These are phyloP conservation scores for Daldinia caldariorum DNA, from an alignment of 495 filamentous ascomycete species.

Conservation along the genomic window DNA sequence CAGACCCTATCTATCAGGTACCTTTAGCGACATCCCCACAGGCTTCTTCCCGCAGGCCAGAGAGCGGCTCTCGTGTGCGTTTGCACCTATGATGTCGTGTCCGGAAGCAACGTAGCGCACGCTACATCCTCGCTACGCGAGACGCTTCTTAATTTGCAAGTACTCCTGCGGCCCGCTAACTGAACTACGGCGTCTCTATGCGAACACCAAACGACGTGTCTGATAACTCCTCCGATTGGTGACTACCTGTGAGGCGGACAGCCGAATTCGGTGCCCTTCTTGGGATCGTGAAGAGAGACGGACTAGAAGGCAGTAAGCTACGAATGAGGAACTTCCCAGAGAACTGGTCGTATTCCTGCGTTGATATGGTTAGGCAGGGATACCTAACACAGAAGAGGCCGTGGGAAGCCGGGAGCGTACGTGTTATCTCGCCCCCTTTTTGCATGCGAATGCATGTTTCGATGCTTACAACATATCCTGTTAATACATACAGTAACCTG, in stretches of 20 bases:
- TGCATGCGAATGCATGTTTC: neutral
- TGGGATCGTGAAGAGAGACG: slow-evolving; percentile 54
- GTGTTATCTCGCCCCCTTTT: neutral
- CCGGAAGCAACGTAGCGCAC: no score
- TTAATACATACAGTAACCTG: neutral
- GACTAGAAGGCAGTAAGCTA: slow-evolving; percentile 28
- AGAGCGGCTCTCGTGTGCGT: no score
- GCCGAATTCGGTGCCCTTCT: slow-evolving; percentile 56
- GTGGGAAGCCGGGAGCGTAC: neutral
- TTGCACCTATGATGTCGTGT: no score
- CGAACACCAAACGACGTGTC: neutral
- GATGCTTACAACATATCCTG: neutral
- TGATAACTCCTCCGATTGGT: neutral
- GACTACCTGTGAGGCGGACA: neutral
- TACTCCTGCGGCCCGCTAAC: neutral
- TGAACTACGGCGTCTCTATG: neutral
- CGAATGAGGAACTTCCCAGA: slow-evolving; percentile 49
- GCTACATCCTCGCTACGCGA: neutral
- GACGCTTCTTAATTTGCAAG: neutral
- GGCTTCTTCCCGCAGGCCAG: neutral
- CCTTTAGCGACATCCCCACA: neutral
- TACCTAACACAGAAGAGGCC: neutral
- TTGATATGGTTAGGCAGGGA: slow-evolving; percentile 47
- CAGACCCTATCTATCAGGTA: neutral
- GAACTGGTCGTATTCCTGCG: slow-evolving; percentile 49